A percentile compares a stretch with the other conserved stretches of the same genome.
These are phyloP conservation scores for Metschnikowia vanudenii DNA, from an alignment of 805 yeast genomes.

Conservation along the genomic window DNA sequence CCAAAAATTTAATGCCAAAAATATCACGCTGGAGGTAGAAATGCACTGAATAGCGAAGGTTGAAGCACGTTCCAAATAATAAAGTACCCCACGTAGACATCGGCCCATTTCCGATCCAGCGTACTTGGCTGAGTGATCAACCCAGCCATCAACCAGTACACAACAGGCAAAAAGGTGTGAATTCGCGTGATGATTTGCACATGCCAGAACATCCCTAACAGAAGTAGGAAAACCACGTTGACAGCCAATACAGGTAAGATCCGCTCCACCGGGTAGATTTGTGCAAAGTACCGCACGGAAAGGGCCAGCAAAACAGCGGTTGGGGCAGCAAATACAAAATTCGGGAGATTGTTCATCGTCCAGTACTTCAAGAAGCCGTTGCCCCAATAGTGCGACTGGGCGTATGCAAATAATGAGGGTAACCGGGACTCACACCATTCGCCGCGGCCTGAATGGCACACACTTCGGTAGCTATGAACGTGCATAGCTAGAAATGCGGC, in stretches of 20 bases:
- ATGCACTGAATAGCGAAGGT: slow-evolving; percentile 72
- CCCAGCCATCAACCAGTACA: slow-evolving; percentile 57
- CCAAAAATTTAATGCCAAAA: too few species aligned
- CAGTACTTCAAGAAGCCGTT: slow-evolving; percentile 81
- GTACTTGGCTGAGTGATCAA: slow-evolving; percentile 39
- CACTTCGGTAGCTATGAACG: slow-evolving; percentile 50
- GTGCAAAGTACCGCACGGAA: slow-evolving; percentile 39
- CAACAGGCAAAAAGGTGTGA: slow-evolving; percentile 71
- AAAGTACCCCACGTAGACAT: slow-evolving; percentile 36
- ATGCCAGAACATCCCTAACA: slow-evolving; percentile 67
- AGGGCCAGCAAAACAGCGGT: slow-evolving; percentile 47
- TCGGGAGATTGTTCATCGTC: slow-evolving; percentile 78
- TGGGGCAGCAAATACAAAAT: slow-evolving; percentile 76
- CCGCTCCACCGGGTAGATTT: slow-evolving; percentile 34
- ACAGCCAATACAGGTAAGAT: slow-evolving; percentile 41
- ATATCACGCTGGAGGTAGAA: slow-evolving; percentile 85
- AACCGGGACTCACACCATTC: slow-evolving; percentile 69
- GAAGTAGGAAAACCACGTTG: slow-evolving; percentile 43
- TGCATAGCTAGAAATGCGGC: slow-evolving; percentile 46
- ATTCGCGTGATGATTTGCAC: slow-evolving; percentile 84
- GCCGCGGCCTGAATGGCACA: slow-evolving; percentile 64
- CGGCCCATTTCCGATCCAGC: slow-evolving; percentile 12
- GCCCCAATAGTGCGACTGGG: slow-evolving; percentile 83
- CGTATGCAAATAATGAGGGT: slow-evolving; percentile 64
- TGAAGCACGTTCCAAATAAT: slow-evolving; percentile 67